Evolutionary conservation across 2,329 filamentous ascomycete species (phyloP), one percentile per base, ranked within the genome.

Genomic region (Raffaelea deltoideospora): DNA sequence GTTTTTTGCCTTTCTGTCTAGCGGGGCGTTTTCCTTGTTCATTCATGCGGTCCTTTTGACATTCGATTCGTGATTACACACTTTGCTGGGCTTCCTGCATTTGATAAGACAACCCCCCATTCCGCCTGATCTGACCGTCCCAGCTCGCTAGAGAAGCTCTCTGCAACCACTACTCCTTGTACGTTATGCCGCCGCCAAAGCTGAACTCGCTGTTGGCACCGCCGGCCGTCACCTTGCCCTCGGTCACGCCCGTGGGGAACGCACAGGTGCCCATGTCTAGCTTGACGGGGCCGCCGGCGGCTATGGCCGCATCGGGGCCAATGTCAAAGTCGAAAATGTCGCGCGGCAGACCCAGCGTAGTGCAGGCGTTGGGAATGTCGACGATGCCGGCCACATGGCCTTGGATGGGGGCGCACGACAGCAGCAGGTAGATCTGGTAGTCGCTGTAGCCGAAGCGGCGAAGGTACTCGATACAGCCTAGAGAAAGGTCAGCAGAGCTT

Each of bases 271-370:
- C 81, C 69, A 86, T 68, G 51, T 86, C 75, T 39, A 64, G 55
- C 60, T 44, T 48, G 40, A 48, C 45, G n/a, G n/a, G n/a, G n/a
- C n/a, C n/a, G n/a, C n/a, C n/a, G 5, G 69, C 24, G n/a, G 24
- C 15, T 5, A 38, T 67, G 66, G 3, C 40, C 3, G 42, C 47
- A 1, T 43, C 41, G n/a, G 85, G 83, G 33, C 75, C 72, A 46
- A 94, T 88, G 53, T 94, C 86, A 56, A 95, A 93, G 51, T 90
- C 83, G 49, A 95, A 95, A 37, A 95, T 92, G 58, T 94, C 87
- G 66, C 93, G 84, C 1, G 87, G 87, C 37, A 94, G 53, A 0
- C 85, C 86, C 41, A 94, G 63, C 0, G 87, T 94, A 4, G 86
- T 93, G 52, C 87, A 94, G 0, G 81, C 83, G 52, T 94, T 93